phyloP scores from a whole-genome alignment of 1,284 basidiomycete genomes.

The Heterobasidion parviporum region DNA sequence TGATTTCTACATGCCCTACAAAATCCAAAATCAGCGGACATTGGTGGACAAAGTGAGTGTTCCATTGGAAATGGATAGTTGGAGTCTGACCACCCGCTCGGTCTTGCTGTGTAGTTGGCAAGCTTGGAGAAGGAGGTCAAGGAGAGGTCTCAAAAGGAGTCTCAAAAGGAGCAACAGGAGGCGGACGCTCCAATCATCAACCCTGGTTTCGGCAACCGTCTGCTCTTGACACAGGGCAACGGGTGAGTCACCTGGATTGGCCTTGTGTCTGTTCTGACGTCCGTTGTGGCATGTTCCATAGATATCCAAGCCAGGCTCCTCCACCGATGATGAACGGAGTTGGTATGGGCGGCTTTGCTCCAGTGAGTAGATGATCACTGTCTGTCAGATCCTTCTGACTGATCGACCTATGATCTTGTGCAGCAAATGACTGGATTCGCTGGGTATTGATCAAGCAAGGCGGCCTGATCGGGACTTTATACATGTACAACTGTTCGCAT shows the following conservation, averaged over 20 bases:
- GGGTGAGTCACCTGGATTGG: conserved; percentile 30
- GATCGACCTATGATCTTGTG: neutral
- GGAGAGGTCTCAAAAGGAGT: conserved; percentile 74
- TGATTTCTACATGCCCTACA: conserved; percentile 96
- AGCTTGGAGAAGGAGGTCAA: conserved; percentile 78
- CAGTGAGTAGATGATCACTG: conserved; percentile 25
- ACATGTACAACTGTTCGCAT: conserved; percentile 1
- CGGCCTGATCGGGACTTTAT: neutral
- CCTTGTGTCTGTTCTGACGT: neutral
- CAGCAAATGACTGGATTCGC: conserved; percentile 29
- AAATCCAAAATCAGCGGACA: conserved; percentile 79
- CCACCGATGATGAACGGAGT: conserved; percentile 38
- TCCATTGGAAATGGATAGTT: conserved; percentile 11
- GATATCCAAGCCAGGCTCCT: conserved; percentile 34
- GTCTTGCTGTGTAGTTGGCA: conserved; percentile 36
- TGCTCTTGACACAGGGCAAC: conserved; percentile 63
- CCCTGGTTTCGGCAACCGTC: conserved; percentile 52
- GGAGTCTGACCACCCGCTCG: neutral
- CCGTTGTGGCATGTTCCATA: conserved; percentile 9
- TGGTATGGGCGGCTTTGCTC: conserved; percentile 33
- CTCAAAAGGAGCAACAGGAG: conserved; percentile 82
- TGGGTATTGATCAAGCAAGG: conserved; percentile 19
- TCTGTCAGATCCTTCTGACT: neutral
- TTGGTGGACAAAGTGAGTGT: conserved; percentile 55
- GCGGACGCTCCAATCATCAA: conserved; percentile 78